A percentile compares a stretch with the other conserved stretches of the same genome.
Evolutionary conservation across 148 eudicot genomes (phyloP).

Genomic region (Cornus florida): DNA sequence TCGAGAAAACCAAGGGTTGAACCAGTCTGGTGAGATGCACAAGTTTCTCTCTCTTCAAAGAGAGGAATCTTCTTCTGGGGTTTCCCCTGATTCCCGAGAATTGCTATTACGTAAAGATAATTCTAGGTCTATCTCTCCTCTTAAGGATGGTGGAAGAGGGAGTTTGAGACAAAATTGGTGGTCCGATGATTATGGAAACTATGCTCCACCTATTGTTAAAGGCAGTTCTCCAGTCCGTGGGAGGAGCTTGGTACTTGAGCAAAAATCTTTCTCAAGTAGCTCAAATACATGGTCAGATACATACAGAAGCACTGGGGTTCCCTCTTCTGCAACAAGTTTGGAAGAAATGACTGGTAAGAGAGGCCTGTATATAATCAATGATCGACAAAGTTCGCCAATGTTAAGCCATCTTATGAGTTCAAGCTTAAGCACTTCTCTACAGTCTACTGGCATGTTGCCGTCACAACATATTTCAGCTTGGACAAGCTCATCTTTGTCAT

Average conservation of each 20-base stretch:
- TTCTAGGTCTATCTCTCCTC: conserved; percentile 21
- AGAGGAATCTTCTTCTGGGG: conserved; percentile 21
- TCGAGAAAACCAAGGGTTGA: conserved; percentile 23
- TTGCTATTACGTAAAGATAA: conserved; percentile 29
- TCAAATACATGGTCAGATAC: conserved; percentile 20
- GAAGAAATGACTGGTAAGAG: conserved; percentile 35
- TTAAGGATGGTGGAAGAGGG: conserved; percentile 32
- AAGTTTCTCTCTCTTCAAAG: conserved; percentile 22
- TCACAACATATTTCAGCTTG: conserved; percentile 23
- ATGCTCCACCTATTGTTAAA: conserved; percentile 21
- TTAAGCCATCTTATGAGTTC: conserved; percentile 16
- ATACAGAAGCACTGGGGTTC: conserved; percentile 13
- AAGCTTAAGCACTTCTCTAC: conserved; percentile 22
- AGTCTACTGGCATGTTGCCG: conserved; percentile 14
- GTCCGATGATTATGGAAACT: conserved; percentile 21
- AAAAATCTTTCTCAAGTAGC: conserved; percentile 25
- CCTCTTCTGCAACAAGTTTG: conserved; percentile 27
- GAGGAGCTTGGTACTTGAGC: conserved; percentile 18
- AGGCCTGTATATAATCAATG: conserved; percentile 29
- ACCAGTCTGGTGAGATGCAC: conserved; percentile 14
- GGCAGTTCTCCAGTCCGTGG: conserved; percentile 19
- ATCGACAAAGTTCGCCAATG: conserved; percentile 19
- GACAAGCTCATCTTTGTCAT: conserved; percentile 32
- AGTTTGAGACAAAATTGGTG: conserved; percentile 25
- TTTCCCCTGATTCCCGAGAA: conserved; percentile 23